Evolutionary conservation across 306 rosid genomes (phyloP), one percentile per base, ranked within the genome.

Genomic region (Mucuna pruriens): DNA sequence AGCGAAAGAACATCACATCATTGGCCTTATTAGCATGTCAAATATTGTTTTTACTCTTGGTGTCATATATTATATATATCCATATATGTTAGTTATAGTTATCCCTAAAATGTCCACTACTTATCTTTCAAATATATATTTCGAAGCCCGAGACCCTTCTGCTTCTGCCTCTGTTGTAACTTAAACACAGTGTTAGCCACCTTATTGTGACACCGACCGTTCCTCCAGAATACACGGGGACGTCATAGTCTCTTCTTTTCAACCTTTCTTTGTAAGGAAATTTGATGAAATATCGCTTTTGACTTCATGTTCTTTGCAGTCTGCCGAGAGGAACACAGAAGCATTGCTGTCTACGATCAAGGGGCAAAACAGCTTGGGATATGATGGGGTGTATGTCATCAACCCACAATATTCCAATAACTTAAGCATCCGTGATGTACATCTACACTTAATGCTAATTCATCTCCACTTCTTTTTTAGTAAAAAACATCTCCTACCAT

Each of bases 221-320:
- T 88, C 88, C 84, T 88, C 90, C 89, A 74, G 65, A 87, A 54
- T 81, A 74, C 91, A 81, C 84, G 87, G 87, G 83, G 54, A 80
- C 71, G 77, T 84, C 83, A 78, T 15, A 49, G 80, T 84, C 61
- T 31, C 81, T 66, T 66, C 62, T 84, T 88, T 83, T 85, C 80
- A 58, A 86, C 82, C 42, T 79, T 87, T 65, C 88, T 87, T 83
- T 75, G 75, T 81, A 61, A 52, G 87, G 88, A 80, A 88, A 87
- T 71, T 74, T 76, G 63, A 88, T 80, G 89, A 86, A 85, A 82
- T 86, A 79, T 85, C 84, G 79, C 61, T 85, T 85, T 87, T 82
- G 86, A 85, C 86, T 85, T 82, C 73, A 61, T 85, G 78, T n/a
- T 19, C 76, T 68, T 77, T 67, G 45, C 84, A 71, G 61, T 79